Conservation (phyloP, 371 early-diverging fungal species). For the Mortierella sp. region DNA sequence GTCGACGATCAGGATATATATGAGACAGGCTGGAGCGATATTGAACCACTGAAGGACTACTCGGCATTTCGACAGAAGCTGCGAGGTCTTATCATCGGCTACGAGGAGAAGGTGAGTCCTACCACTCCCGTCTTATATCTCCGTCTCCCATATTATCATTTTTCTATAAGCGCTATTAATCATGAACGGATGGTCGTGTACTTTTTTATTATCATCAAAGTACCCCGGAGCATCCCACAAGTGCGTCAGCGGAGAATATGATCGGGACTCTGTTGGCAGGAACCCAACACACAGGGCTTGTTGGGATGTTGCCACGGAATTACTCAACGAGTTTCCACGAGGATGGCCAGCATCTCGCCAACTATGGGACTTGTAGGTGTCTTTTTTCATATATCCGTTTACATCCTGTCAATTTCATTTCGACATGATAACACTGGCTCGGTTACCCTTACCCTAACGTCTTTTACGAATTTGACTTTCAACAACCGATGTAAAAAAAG, state of each 20-base stretch:
- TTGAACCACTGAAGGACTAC: constrained; percentile 34
- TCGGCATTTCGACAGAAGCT: constrained; percentile 15
- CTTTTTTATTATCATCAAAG: constrained; percentile 2
- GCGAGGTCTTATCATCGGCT: constrained; percentile 20
- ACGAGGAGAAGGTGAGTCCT: constrained; percentile 23
- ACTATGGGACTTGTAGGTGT: constrained; percentile 41
- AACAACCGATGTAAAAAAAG: background rate
- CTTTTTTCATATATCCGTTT: background rate
- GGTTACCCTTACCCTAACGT: too few relatives aligned
- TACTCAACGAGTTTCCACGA: constrained; percentile 26
- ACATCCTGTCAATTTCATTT: too few relatives aligned
- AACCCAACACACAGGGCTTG: constrained; percentile 43
- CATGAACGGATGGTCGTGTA: too few relatives aligned
- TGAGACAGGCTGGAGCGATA: constrained; percentile 48
- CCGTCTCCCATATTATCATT: background rate
- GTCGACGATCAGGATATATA: constrained; percentile 28
- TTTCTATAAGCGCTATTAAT: background rate
- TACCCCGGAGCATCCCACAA: constrained; percentile 41
- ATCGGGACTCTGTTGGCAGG: constrained; percentile 29
- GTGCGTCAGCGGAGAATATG: constrained; percentile 44
- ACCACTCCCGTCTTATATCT: background rate
- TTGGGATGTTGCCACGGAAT: constrained; percentile 36
- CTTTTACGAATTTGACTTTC: too few relatives aligned
- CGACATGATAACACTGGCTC: too few relatives aligned
- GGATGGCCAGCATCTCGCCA: constrained; percentile 28